These are phyloP conservation scores for Otatea glauca DNA, from an alignment of 176 grass and related monocot genomes.

Conservation along the genomic window DNA sequence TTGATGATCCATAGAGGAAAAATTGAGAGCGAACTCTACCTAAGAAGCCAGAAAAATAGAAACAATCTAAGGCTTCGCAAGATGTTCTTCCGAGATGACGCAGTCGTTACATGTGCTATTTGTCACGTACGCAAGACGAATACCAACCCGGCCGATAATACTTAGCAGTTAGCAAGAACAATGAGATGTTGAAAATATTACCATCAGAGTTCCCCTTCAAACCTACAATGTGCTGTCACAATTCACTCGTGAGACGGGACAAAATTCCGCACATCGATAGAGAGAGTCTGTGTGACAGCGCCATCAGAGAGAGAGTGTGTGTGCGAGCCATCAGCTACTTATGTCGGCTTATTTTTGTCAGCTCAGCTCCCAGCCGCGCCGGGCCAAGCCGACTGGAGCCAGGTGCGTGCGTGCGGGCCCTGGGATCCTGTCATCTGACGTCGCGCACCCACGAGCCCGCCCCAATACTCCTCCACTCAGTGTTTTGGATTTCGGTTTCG, in stretches of 20 bases:
- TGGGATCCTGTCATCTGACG: slow-evolving; percentile 39
- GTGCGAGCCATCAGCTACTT: background rate
- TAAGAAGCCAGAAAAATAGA: background rate
- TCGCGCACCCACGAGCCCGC: background rate
- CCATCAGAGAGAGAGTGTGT: too few relatives aligned
- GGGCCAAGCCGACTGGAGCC: background rate
- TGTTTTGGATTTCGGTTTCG: too few relatives aligned
- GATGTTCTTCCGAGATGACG: background rate
- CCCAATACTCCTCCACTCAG: background rate
- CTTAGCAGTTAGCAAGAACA: background rate
- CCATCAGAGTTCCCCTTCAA: background rate
- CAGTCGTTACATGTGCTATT: background rate
- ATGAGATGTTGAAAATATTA: slow-evolving; percentile 16
- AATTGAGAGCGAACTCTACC: background rate
- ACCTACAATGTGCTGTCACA: slow-evolving; percentile 11
- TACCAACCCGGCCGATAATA: background rate
- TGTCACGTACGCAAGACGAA: background rate
- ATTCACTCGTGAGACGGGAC: background rate
- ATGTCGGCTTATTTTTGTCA: too few relatives aligned
- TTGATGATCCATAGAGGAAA: background rate
- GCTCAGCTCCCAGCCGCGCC: slow-evolving; percentile 3
- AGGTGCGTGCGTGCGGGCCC: background rate
- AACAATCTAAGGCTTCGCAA: background rate
- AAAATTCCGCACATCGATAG: background rate
- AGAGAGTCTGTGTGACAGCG: too few relatives aligned